Evolutionary conservation across 1,139 yeast genomes (phyloP).

Genomic region (Suhomyces guaymorum): DNA sequence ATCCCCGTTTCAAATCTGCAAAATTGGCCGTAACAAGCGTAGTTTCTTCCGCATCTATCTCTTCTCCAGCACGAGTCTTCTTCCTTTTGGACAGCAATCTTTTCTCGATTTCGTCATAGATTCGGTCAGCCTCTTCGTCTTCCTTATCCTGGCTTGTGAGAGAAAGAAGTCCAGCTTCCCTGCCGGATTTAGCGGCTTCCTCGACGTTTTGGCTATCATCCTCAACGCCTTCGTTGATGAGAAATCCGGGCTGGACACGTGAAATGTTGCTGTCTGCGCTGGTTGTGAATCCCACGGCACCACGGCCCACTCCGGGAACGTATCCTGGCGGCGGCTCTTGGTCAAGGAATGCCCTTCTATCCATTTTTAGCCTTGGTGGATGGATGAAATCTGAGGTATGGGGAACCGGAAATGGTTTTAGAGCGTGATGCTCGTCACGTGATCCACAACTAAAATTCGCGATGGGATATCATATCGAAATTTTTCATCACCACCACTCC

Average conservation of each 20-base stretch:
- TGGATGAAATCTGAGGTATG: too few relatives aligned
- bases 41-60: too few relatives aligned
- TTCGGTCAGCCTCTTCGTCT: constrained; percentile 70
- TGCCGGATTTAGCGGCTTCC: constrained; percentile 8
- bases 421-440: too few relatives aligned
- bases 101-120: constrained; percentile 66
- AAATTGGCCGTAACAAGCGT: constrained; percentile 29
- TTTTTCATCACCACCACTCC: constrained; percentile 3
- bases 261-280: constrained; percentile 71
- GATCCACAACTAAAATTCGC: neutral
- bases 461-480: constrained; percentile 8
- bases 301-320: constrained; percentile 91
- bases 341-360: constrained; percentile 66
- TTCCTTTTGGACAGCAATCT: constrained; percentile 41
- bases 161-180: constrained; percentile 33
- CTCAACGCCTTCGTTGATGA: constrained; percentile 31
- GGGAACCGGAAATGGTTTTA: too few relatives aligned
- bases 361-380: constrained; percentile 33
- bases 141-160: constrained; percentile 49
- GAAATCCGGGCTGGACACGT: constrained; percentile 38
- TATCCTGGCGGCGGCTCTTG: constrained; percentile 90
- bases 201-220: constrained; percentile 31
- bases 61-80: too few relatives aligned
- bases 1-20: constrained; percentile 58
- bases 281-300: constrained; percentile 91